These are phyloP conservation scores for Capronia epimyces DNA, from an alignment of 2,329 filamentous ascomycete species.

Conservation along the genomic window DNA sequence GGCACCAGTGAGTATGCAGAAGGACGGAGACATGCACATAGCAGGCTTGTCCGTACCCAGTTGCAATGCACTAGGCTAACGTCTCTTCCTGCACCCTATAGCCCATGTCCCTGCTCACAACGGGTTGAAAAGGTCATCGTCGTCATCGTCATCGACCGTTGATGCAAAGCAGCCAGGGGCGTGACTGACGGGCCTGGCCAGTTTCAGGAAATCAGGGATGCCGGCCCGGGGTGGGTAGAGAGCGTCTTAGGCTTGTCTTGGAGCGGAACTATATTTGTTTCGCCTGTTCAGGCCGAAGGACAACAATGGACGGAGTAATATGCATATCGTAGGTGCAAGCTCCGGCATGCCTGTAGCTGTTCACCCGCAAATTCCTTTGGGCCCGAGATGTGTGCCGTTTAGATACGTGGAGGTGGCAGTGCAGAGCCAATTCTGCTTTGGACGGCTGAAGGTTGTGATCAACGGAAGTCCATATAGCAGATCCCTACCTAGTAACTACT, in stretches of 20 bases:
- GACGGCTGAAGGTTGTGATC: slow-evolving; percentile 10
- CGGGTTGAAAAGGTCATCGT: too few species aligned
- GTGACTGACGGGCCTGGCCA: background rate
- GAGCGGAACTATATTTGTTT: background rate
- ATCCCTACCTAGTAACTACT: too few species aligned
- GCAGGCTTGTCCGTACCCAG: too few species aligned
- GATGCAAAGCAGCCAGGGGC: background rate
- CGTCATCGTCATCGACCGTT: too few species aligned
- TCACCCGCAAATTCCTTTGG: too few species aligned
- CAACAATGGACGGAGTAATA: too few species aligned
- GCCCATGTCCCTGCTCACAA: background rate
- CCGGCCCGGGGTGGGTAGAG: background rate
- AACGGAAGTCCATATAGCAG: background rate
- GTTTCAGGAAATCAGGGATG: background rate
- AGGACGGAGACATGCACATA: too few species aligned
- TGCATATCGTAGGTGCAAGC: too few species aligned
- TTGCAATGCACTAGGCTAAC: background rate
- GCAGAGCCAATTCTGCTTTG: slow-evolving; percentile 3
- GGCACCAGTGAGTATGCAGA: background rate
- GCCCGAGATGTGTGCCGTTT: background rate
- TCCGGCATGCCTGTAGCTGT: too few species aligned
- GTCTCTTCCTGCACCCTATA: background rate
- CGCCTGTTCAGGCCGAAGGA: too few species aligned
- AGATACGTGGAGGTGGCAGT: slow-evolving; percentile 15
- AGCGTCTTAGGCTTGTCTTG: background rate